Percentiles rank a stretch among this genome's conserved stretches.
Evolutionary conservation across 192 early-diverging fungal genomes (phyloP).

Genomic region (Polychytrium aggregatum): DNA sequence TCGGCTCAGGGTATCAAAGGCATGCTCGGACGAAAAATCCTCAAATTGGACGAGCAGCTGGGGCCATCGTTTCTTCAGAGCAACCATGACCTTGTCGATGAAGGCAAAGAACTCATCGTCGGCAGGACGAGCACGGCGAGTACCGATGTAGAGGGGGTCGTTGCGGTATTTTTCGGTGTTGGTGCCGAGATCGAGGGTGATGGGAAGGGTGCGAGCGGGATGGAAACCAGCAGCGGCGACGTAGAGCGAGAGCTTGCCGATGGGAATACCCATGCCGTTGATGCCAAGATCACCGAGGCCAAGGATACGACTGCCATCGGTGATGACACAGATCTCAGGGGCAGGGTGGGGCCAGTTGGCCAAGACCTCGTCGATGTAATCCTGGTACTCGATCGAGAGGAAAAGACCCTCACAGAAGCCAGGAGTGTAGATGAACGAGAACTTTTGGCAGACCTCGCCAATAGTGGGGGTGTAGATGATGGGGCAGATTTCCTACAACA

Average conservation of each 20-base stretch:
- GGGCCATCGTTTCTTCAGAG: slow-evolving; percentile 61
- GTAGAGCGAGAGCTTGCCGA: slow-evolving; percentile 91
- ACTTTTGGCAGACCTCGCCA: slow-evolving; percentile 71
- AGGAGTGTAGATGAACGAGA: slow-evolving; percentile 58
- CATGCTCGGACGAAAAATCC: slow-evolving; percentile 89
- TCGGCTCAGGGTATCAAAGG: slow-evolving; percentile 71
- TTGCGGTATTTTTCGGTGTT: slow-evolving; percentile 70
- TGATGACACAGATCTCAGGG: slow-evolving; percentile 82
- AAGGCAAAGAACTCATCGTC: slow-evolving; percentile 64
- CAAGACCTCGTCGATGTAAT: slow-evolving; percentile 65
- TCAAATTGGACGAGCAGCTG: slow-evolving; percentile 88
- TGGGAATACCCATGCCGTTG: slow-evolving; percentile 91
- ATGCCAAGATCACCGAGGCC: slow-evolving; percentile 92
- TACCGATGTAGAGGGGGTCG: slow-evolving; percentile 85
- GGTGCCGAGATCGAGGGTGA: slow-evolving; percentile 86
- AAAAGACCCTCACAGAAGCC: slow-evolving; percentile 82
- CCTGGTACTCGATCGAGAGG: slow-evolving; percentile 63
- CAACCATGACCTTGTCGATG: slow-evolving; percentile 69
- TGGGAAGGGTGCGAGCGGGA: slow-evolving; percentile 76
- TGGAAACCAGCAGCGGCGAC: slow-evolving; percentile 57
- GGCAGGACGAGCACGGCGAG: slow-evolving; percentile 48
- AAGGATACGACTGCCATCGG: slow-evolving; percentile 88
- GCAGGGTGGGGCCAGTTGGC: slow-evolving; percentile 62
- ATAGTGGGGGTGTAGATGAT: slow-evolving; percentile 38
- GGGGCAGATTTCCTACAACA: slow-evolving; percentile 16